Percentiles rank a stretch among this genome's conserved stretches.
Evolutionary conservation across 371 early-diverging fungal species (phyloP).

Genomic region (Mortierella sp.): DNA sequence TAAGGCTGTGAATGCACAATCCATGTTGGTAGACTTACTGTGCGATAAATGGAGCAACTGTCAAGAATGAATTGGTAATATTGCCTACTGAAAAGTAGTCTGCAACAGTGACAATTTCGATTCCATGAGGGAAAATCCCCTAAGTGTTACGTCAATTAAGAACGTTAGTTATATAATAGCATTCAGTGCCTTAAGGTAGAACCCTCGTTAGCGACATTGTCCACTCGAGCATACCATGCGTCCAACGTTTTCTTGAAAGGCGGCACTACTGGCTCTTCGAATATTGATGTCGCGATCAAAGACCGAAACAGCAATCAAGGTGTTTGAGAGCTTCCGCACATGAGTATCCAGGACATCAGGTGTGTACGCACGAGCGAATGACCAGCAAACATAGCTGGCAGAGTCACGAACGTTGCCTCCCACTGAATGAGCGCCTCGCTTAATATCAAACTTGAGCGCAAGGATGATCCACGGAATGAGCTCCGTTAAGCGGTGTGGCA

Average conservation of each 20-base stretch:
- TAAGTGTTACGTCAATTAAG: constrained; percentile 18
- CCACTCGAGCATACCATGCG: constrained; percentile 71
- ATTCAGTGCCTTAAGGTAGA: background rate
- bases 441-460: constrained; percentile 90
- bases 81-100: constrained; percentile 95
- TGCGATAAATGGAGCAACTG: constrained; percentile 77
- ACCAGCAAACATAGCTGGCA: constrained; percentile 97
- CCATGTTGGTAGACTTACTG: constrained; percentile 62
- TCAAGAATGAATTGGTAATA: constrained; percentile 76
- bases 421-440: constrained; percentile 88
- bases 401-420: constrained; percentile 97
- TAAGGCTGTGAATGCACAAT: background rate
- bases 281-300: constrained; percentile 96
- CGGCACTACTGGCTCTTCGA: constrained; percentile 95
- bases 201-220: background rate
- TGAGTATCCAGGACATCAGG: constrained; percentile 74
- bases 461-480: constrained; percentile 83
- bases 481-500: constrained; percentile 76
- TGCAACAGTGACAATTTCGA: constrained; percentile 88
- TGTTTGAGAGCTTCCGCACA: constrained; percentile 74
- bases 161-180: background rate
- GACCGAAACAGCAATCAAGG: constrained; percentile 82
- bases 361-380: constrained; percentile 94
- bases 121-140: constrained; percentile 94
- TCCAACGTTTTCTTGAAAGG: constrained; percentile 98